Evolutionary conservation across 1,139 yeast genomes (phyloP), one percentile per base, ranked within the genome.

Genomic region (Saccharomyces pastorianus): DNA sequence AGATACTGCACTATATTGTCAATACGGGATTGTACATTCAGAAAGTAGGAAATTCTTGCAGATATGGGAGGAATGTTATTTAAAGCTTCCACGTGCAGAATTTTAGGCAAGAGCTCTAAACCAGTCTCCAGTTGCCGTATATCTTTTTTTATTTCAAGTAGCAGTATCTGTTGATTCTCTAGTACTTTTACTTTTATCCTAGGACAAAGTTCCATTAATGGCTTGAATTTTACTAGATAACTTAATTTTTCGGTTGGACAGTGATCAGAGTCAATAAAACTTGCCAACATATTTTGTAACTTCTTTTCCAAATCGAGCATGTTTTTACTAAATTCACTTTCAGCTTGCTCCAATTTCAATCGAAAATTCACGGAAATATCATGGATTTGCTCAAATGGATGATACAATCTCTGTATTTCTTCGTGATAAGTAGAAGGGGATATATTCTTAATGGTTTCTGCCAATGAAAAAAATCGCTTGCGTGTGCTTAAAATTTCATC

Each of bases 161-260:
- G 66, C 6, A 83, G 66, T 48, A 75, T 75, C 1, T 76, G 68
- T 56, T 82, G 86, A 60, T 79, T 78, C 55, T 81, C 84, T 56
- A 78, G 81, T 44, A 83, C 71, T 0, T 84, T 81, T 17, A 76
- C 75, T 52, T 83, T 71, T 26, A 83, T 73, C 28, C 78, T 70
- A 0, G 84, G 82, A 25, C 84, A 72, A 13, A 26, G 47, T 1
- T 69, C 71, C 47, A 82, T 67, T 25, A 83, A 61, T 6, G 78
- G 73, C 46, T 73, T 74, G 62, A 77, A 82, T 47, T 69, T 71
- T 29, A 79, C 76, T 56, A 81, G 79, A 3, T 79, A 73, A 1
- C 73, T 62, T 61, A 82, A 79, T 77, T 81, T 73, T 55, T 80
- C 81, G 47, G 72, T 73, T 0, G 82, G 72, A 44, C 73, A 71